Evolutionary conservation across 1,284 basidiomycete species (phyloP).

Genomic region (Lentinula novae-zelandiae): DNA sequence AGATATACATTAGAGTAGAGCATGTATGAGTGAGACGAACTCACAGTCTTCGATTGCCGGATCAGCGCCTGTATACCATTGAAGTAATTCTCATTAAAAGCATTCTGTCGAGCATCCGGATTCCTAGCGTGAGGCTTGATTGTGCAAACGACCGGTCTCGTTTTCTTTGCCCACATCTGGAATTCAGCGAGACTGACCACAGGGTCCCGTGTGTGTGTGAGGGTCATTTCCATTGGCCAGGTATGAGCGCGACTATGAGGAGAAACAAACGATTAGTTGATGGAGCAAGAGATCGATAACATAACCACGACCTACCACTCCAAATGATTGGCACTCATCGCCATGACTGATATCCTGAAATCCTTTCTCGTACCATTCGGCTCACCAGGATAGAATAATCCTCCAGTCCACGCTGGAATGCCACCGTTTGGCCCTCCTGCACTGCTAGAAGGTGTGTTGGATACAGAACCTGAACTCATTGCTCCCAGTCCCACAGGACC

Average conservation of each 20-base stretch:
- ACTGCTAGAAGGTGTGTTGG: not conserved
- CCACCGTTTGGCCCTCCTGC: not conserved
- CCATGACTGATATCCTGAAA: slow-evolving; percentile 24
- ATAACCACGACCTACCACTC: not conserved
- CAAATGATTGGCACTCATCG: not conserved
- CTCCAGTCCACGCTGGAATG: slow-evolving; percentile 47
- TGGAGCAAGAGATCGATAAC: not conserved
- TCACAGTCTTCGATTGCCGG: slow-evolving; percentile 37
- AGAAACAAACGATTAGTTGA: slow-evolving; percentile 6
- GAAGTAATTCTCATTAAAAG: slow-evolving; percentile 37
- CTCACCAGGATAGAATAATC: slow-evolving; percentile 43
- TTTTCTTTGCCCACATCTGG: slow-evolving; percentile 44
- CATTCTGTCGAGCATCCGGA: slow-evolving; percentile 23
- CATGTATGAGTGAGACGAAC: slow-evolving; percentile 19
- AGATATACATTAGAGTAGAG: not conserved
- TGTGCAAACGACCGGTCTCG: slow-evolving; percentile 32
- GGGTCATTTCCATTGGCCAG: slow-evolving; percentile 49
- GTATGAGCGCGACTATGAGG: slow-evolving; percentile 40
- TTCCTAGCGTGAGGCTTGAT: slow-evolving; percentile 24
- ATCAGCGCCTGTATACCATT: slow-evolving; percentile 38
- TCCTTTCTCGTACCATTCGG: not conserved
- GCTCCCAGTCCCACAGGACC: not conserved
- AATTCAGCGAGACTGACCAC: slow-evolving; percentile 38
- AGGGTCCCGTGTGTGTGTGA: slow-evolving; percentile 41
- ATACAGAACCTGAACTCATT: not conserved